Evolutionary conservation across 768 basidiomycete genomes (phyloP), one percentile per base, ranked within the genome.

Genomic region (Termitomyces sp.): DNA sequence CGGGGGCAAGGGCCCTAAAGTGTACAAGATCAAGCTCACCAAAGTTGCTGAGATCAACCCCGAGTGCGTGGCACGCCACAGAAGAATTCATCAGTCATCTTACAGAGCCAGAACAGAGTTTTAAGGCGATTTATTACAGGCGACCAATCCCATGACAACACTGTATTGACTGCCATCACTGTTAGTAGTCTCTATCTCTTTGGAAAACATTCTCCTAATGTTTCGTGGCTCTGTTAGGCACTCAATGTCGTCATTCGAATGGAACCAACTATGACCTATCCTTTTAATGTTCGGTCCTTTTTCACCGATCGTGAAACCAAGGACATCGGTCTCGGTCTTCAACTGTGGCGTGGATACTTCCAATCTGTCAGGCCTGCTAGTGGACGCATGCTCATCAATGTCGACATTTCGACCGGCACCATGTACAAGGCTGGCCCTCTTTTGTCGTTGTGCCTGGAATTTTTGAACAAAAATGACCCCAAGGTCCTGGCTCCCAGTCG

Each of bases 321-420:
- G 58, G 72, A 75, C 56, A 73, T 77, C 12, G 75, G 75, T 25
- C 40, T 49, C 18, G 87, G 86, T 1, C 73, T 89, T 5, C 73
- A 80, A 12, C 69, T 89, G 2, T 88, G 87, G 86, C 77, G 87
- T 2, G 87, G 86, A 0, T 89, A 88, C 54, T 89, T 88, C 67
- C 87, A 88, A 63, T 85, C 83, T 0, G 79, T 88, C 9, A 76
- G 87, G 15, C 87, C 86, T 15, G 85, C 79, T 0, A 76, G 80
- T 32, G 81, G 80, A 3, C 71, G 70, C 5, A 79, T 89, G 71
- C 67, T 72, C 15, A 78, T 89, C 64, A 89, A 89, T 50, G 76
- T 89, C 60, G 87, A 89, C 56, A 89, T 88, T 51, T 83, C 80
- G 2, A 88, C 87, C 0, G 87, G 83, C 0, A 76, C 81, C 0